Conservation (phyloP, 805 yeast genomes). For the Candida pseudoglaebosa region DNA sequence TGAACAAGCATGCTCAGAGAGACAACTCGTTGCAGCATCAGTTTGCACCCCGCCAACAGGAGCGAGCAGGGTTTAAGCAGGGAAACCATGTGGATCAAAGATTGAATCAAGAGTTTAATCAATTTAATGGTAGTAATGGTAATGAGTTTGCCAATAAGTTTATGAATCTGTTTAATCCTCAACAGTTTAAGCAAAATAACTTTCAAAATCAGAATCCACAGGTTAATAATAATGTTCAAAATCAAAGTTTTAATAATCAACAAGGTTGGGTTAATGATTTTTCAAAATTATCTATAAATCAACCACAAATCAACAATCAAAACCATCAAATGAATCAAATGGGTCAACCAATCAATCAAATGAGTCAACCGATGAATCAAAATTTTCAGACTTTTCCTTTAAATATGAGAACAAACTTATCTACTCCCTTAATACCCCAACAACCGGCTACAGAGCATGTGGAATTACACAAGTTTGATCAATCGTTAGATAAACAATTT, state of each 20-base stretch:
- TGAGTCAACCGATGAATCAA: constrained; percentile 8
- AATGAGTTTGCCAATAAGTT: constrained; percentile 15
- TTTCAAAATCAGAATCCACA: constrained; percentile 2
- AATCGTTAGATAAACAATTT: constrained; percentile 31
- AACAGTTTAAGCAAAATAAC: constrained; percentile 5
- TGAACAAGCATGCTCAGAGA: constrained; percentile 36
- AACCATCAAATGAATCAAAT: constrained; percentile 10
- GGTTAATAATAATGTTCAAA: not conserved
- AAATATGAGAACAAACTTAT: constrained; percentile 18
- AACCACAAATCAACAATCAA: constrained; percentile 1
- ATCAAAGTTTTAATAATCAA: not conserved
- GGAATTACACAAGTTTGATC: constrained; percentile 23
- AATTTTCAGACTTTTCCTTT: constrained; percentile 8
- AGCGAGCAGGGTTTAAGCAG: constrained; percentile 13
- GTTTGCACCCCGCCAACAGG: constrained; percentile 10
- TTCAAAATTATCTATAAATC: constrained; percentile 15
- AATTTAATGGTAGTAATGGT: constrained; percentile 17
- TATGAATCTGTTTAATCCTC: constrained; percentile 10
- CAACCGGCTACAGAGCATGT: constrained; percentile 22
- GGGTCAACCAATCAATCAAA: no score
- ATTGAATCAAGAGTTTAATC: constrained; percentile 38
- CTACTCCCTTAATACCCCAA: constrained; percentile 13
- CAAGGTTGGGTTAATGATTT: constrained; percentile 29
- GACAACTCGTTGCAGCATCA: constrained; percentile 40
- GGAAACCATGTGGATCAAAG: constrained; percentile 24